Evolutionary conservation across 2,329 filamentous ascomycete species (phyloP).

Genomic region (Corniculantispora saksenae): DNA sequence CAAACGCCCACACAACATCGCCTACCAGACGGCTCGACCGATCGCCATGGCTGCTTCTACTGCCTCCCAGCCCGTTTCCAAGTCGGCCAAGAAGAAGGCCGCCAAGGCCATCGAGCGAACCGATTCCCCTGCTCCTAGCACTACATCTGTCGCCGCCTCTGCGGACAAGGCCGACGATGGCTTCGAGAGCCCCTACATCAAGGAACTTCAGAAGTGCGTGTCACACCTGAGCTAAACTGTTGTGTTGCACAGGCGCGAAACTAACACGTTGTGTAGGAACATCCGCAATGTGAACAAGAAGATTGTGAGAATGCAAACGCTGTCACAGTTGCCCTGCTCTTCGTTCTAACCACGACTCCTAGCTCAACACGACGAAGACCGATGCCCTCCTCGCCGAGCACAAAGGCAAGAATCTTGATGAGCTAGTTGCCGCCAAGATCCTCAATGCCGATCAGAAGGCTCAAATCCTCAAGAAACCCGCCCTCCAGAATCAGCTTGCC

Average conservation of each 20-base stretch:
- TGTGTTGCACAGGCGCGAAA: not conserved
- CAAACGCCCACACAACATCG: slow-evolving; percentile 8
- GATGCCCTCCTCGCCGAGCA: slow-evolving; percentile 70
- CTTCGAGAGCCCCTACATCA: slow-evolving; percentile 77
- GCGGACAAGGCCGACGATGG: slow-evolving; percentile 60
- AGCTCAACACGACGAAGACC: slow-evolving; percentile 73
- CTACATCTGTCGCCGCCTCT: slow-evolving; percentile 47
- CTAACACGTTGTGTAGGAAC: slow-evolving; percentile 55
- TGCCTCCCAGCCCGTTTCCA: slow-evolving; percentile 58
- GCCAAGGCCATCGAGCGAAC: slow-evolving; percentile 53
- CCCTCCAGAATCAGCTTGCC: slow-evolving; percentile 65
- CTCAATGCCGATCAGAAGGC: slow-evolving; percentile 82
- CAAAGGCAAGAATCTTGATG: slow-evolving; percentile 69
- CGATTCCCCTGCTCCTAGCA: slow-evolving; percentile 56
- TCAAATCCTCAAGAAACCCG: slow-evolving; percentile 75
- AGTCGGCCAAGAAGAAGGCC: slow-evolving; percentile 69
- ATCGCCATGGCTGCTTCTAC: slow-evolving; percentile 62
- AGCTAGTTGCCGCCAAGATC: slow-evolving; percentile 69
- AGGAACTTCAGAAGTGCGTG: slow-evolving; percentile 84
- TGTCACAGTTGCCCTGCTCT: not conserved
- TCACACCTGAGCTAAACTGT: not conserved
- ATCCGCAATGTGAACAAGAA: slow-evolving; percentile 95
- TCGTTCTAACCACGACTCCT: slow-evolving; percentile 9
- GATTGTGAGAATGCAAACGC: slow-evolving; percentile 63
- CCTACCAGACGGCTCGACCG: slow-evolving; percentile 3